Evolutionary conservation across 164 flowering plant species (phyloP), one percentile per base, ranked within the genome.

Genomic region (Umbilicus rupestris): DNA sequence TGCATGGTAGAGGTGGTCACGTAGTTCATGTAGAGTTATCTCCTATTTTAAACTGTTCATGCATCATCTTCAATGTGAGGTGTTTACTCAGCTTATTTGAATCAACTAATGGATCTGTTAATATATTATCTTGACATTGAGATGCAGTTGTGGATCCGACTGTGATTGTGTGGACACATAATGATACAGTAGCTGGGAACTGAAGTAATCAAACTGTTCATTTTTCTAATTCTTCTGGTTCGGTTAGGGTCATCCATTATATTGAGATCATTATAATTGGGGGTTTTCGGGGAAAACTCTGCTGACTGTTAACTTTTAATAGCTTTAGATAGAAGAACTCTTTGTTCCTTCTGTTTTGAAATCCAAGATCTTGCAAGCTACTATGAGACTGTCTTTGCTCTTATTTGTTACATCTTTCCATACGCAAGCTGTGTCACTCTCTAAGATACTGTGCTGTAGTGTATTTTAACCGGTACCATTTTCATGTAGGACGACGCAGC

Each of bases 401-500:
- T 9, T 26, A 17, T 8, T 52, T 3, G 58, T 52, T 26, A 8
- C 30, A 7, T 24, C 12, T 52, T 7, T 52, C 29, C 15, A 52
- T 20, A 30, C 19, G 5, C 20, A 39, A 67, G 45, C 37, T 55
- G 33, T 57, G 24, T 24, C 16, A 20, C 1, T 28, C 29, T 33
- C 14, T 24, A 29, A 16, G 57, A 31, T 39, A 52, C 24, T 52
- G 57, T 65, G 10, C 22, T 29, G 33, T 17, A 28, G 22, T 64
- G 66, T 24, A 30, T 33, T 24, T 14, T 35, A 9, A 41, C 14
- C 22, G 33, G 11, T 39, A 10, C 20, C 19, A 22, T 14, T 73
- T 30, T 33, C 1, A 11, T 66, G 28, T 80, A 92, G 96, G 96
- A 83, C 64, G 81, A 83, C 75, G 80, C 76, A 68, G 80, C 87